These are phyloP conservation scores for Papiliotrema fonsecae DNA, from an alignment of 1,284 basidiomycete genomes.

Conservation along the genomic window DNA sequence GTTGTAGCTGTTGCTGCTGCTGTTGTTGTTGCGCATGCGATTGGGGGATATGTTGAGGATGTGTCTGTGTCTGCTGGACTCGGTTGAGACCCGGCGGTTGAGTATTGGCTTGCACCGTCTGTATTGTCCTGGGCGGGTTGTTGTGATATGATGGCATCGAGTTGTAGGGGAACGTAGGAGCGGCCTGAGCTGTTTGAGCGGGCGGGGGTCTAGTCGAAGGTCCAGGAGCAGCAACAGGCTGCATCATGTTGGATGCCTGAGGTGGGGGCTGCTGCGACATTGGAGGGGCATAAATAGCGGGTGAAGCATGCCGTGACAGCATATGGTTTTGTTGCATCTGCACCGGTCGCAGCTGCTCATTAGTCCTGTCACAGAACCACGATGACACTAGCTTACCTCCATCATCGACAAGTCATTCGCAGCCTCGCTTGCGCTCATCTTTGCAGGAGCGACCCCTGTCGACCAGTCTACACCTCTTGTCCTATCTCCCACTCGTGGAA, in stretches of 20 bases:
- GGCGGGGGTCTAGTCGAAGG: not conserved
- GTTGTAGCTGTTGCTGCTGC: conserved; percentile 1
- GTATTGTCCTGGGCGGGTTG: conserved; percentile 1
- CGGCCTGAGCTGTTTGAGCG: conserved; percentile 1
- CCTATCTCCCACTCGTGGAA: conserved; percentile 26
- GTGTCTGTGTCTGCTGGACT: not conserved
- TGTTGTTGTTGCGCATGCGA: not conserved
- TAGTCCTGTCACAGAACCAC: not conserved
- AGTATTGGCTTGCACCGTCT: too few relatives aligned
- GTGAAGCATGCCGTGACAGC: conserved; percentile 31
- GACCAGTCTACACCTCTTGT: conserved; percentile 37
- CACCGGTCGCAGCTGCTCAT: not conserved
- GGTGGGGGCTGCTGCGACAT: conserved; percentile 1
- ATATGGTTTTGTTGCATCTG: conserved; percentile 1
- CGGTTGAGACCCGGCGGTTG: too few relatives aligned
- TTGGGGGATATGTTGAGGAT: not conserved
- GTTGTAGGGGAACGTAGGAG: conserved; percentile 4
- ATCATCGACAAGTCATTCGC: conserved; percentile 37
- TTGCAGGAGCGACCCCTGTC: conserved; percentile 31
- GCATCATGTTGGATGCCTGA: not conserved
- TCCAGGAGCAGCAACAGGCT: too few relatives aligned
- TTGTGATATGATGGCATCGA: not conserved
- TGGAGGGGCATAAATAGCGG: conserved; percentile 19
- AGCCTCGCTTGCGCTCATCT: conserved; percentile 29
- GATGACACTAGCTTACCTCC: conserved; percentile 32